Evolutionary conservation across 2,329 filamentous ascomycete species (phyloP), one percentile per base, ranked within the genome.

Genomic region (Dryadomyces quercus-mongolicae): DNA sequence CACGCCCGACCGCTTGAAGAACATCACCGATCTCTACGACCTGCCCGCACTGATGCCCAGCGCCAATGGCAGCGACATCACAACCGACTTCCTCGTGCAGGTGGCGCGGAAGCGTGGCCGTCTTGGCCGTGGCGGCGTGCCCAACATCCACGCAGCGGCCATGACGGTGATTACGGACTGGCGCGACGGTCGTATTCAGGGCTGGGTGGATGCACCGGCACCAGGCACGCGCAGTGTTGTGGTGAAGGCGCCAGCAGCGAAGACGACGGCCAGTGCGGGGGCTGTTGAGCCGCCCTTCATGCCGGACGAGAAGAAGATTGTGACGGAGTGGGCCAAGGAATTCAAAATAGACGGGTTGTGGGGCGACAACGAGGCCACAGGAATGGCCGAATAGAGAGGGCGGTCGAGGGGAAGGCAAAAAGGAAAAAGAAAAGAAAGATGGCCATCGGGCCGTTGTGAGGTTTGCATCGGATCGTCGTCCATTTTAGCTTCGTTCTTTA

Each of bases 151-250:
- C 61, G 84, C 86, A 53, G 92, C 93, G 8, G 93, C 92, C 59
- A 92, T 93, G 78, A 86, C 88, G 0, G 91, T 98, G 54, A 82
- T 98, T 55, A 93, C 84, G n/a, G 93, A 98, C 73, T 95, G 93
- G 88, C 81, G 93, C 61, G 92, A 97, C 67, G 92, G 91, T 25
- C 82, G 93, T 52, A 94, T 98, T 62, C 89, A 94, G 70, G 91
- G 91, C 55, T 95, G 91, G 91, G 80, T 84, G 49, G 86, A 90
- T 62, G 80, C 89, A 2, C 90, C 91, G 2, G 62, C 62, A 7
- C 60, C 65, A 2, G 61, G 62, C 5, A 69, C 65, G 65, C n/a
- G 63, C 61, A 18, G 18, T 31, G 25, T 31, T 31, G 25, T 31
- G 25, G 25, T 31, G 4, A 4, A 31, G 25, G 25, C 25, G 25